Percentiles rank a stretch among this genome's conserved stretches.
Conservation (phyloP, 441 rosid species). For the Flueggea neowawraea region DNA sequence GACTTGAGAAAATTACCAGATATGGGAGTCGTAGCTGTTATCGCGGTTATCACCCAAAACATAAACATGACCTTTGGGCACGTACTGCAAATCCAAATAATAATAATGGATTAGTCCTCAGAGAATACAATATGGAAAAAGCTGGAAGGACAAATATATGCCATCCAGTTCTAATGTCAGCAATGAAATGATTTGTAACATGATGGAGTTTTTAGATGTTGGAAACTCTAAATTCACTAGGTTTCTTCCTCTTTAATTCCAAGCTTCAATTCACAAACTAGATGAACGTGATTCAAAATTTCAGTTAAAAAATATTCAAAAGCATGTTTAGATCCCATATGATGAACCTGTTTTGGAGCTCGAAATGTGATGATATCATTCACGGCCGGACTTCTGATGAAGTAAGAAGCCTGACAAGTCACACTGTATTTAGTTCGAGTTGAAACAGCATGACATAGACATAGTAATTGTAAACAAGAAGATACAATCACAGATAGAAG, state of each 20-base stretch:
- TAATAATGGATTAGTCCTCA: neutral
- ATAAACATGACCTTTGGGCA: conserved; percentile 65
- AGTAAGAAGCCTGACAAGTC: conserved; percentile 64
- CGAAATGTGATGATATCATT: conserved; percentile 84
- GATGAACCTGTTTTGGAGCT: conserved; percentile 51
- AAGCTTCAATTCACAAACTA: conserved; percentile 57
- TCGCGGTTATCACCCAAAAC: conserved; percentile 94
- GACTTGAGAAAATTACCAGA: conserved; percentile 43
- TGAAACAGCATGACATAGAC: neutral
- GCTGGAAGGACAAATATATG: no score
- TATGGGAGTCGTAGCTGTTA: conserved; percentile 86
- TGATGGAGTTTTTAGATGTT: no score
- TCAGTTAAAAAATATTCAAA: no score
- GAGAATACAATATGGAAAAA: no score
- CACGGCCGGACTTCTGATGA: conserved; percentile 73
- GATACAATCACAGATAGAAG: no score
- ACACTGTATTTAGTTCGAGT: neutral
- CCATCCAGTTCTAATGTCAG: no score
- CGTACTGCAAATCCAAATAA: conserved; percentile 37
- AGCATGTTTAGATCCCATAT: neutral
- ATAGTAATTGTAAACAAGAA: no score
- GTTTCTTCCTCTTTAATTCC: conserved; percentile 49
- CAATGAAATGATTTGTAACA: no score
- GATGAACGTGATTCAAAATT: neutral
- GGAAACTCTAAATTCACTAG: no score